A percentile compares a stretch with the other conserved stretches of the same genome.
Evolutionary conservation across 495 filamentous ascomycete genomes (phyloP).

Genomic region (Pyronema omphalodes): DNA sequence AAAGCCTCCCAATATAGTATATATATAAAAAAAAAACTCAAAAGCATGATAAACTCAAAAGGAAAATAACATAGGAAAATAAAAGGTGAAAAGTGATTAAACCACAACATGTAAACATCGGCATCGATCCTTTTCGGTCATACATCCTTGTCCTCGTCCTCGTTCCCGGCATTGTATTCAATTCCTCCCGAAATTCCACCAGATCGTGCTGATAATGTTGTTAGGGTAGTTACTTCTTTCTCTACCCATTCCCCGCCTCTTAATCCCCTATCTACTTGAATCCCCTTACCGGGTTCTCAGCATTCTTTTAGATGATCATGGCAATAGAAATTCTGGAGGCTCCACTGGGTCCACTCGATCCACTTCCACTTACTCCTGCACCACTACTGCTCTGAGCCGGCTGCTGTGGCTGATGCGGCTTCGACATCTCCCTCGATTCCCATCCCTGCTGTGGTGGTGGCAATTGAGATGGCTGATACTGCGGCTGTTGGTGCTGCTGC

Average conservation of each 20-base stretch:
- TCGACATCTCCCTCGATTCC: constrained; percentile 26
- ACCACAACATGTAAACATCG: neutral
- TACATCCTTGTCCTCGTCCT: neutral
- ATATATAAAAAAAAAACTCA: neutral
- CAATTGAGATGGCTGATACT: constrained; percentile 23
- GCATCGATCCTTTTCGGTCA: neutral
- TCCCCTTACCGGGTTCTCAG: no score
- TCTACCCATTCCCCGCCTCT: neutral
- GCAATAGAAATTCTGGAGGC: constrained; percentile 58
- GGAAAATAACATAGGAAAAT: constrained; percentile 2
- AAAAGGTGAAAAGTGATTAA: constrained; percentile 9
- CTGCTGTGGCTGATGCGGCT: constrained; percentile 26
- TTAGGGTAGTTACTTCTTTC: neutral
- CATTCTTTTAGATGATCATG: constrained; percentile 44
- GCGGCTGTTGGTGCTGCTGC: constrained; percentile 11
- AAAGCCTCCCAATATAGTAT: neutral
- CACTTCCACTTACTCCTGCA: constrained; percentile 24
- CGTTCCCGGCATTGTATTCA: neutral
- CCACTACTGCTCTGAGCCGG: constrained; percentile 3
- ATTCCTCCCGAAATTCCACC: neutral
- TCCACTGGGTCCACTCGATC: constrained; percentile 19
- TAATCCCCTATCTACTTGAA: neutral
- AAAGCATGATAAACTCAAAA: neutral
- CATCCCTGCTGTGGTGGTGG: constrained; percentile 25
- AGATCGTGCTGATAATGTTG: neutral